Base-by-base conservation (phyloP, 768 basidiomycete species). In the Cantharellus anzutake region DNA sequence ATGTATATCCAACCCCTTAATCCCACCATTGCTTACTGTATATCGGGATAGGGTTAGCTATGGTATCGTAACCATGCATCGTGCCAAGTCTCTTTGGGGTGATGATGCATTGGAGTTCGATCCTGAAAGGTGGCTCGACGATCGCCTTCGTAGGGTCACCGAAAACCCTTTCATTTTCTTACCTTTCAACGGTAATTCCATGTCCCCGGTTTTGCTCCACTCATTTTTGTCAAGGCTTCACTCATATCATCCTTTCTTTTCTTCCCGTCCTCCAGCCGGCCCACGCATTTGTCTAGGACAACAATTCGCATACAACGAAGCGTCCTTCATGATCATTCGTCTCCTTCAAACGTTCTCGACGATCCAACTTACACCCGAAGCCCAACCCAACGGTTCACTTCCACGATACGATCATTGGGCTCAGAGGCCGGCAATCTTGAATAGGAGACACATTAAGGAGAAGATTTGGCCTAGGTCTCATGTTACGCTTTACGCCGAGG, bases 81-180 rank as follows among this genome's bases (percentile, higher is more conserved):
- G 56, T 14, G 41, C 16, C 2, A 5, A 14, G 50, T 74, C 72
- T 16, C 70, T 86, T 0, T 90, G 86, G 87, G 87, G 87, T 2
- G 65, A 72, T 0, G 83, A 88, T 62, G 85, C 86, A 0, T 77
- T 86, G 65, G 75, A 74, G n/a, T 91, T 88, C 67, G 78, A 84
- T 59, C 85, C 85, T 3, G 81, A 85, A 40, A 75, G 87, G 48
- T 91, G 87, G 87, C 70, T 86, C 3, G 76, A 84, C 44, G 71
- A 73, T 2, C 71, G 66, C 59, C 78, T 77, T 63, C 50, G 41
- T n/a, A 59, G 48, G 34, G 58, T 59, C 14, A 55, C 60, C 42
- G 57, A 58, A 41, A 57, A 59, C 38, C 81, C 84, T 2, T 75
- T 78, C 61, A 84, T 85, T 73, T 87, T 77, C 68, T 73, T 78